phyloP scores from a whole-genome alignment of 176 grass and related monocot species.

The Coix lacrymajobi region DNA sequence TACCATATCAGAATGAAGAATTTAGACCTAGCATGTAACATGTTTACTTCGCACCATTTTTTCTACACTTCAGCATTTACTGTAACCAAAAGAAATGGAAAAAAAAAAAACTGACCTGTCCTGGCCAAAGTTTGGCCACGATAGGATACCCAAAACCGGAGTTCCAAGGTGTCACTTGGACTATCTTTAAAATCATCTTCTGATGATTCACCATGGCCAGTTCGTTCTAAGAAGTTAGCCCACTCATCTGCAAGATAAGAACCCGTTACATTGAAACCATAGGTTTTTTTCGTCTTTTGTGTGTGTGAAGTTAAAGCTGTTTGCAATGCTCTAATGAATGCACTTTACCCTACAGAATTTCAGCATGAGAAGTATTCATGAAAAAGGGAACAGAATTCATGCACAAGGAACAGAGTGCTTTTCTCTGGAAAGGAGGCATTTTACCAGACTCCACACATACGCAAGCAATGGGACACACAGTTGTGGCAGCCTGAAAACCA shows the following conservation, averaged over 20 bases:
- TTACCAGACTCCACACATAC: not conserved
- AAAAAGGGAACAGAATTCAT: not conserved
- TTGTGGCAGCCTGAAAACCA: not conserved
- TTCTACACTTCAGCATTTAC: not conserved
- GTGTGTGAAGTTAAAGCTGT: not conserved
- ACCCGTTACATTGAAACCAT: not conserved
- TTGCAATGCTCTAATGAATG: not conserved
- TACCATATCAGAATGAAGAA: constrained; percentile 21
- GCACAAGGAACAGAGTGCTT: not conserved
- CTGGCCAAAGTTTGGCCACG: constrained; percentile 96
- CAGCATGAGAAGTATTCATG: not conserved
- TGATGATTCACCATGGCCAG: constrained; percentile 55
- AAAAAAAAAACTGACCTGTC: constrained; percentile 56
- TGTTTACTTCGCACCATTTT: constrained; percentile 1
- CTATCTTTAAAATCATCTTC: constrained; percentile 70
- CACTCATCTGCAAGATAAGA: constrained; percentile 68
- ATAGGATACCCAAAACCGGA: constrained; percentile 98
- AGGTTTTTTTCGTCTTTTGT: not conserved
- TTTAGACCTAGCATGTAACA: not conserved
- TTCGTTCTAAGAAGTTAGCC: constrained; percentile 96
- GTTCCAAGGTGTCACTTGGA: constrained; percentile 69
- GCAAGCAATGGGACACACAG: not conserved
- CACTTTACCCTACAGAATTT: not conserved
- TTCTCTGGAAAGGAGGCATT: not conserved
- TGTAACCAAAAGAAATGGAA: constrained; percentile 1